Percentiles rank a stretch among this genome's conserved stretches.
These are phyloP conservation scores for Erodium texanum DNA, from an alignment of 441 rosid species.

Conservation along the genomic window DNA sequence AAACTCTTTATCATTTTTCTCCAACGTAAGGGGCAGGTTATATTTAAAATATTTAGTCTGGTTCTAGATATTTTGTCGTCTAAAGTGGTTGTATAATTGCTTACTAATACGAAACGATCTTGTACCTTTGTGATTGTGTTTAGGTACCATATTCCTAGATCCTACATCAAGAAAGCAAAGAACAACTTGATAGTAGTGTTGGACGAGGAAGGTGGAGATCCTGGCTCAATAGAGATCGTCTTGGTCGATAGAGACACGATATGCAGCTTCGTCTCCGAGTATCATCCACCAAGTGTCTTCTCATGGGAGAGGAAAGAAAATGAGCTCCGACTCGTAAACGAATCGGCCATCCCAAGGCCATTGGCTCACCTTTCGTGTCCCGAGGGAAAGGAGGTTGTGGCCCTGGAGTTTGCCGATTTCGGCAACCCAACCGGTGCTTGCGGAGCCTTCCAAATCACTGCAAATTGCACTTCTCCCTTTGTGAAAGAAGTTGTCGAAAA, in stretches of 20 bases:
- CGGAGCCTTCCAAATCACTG: constrained; percentile 26
- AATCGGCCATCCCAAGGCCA: constrained; percentile 23
- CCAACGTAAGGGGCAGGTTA: too few species aligned
- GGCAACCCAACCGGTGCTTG: constrained; percentile 51
- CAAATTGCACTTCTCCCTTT: constrained; percentile 36
- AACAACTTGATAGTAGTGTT: constrained; percentile 44
- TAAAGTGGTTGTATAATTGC: not conserved
- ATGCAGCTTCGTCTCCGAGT: constrained; percentile 38
- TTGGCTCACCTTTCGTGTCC: constrained; percentile 39
- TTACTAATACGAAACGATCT: not conserved
- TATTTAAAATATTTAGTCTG: too few species aligned
- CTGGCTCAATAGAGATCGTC: constrained; percentile 31
- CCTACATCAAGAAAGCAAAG: constrained; percentile 35
- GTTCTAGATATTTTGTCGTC: too few species aligned
- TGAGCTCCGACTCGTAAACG: constrained; percentile 8
- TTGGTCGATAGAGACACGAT: constrained; percentile 46
- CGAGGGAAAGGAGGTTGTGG: constrained; percentile 23
- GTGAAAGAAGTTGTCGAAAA: constrained; percentile 38
- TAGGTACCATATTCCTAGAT: constrained; percentile 68
- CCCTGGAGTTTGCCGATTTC: constrained; percentile 50
- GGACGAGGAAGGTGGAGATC: constrained; percentile 44
- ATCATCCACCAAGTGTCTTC: constrained; percentile 36
- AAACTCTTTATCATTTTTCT: too few species aligned
- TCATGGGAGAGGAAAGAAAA: constrained; percentile 33
- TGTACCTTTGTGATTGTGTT: not conserved